Evolutionary conservation across 176 grass and related monocot species (phyloP).

Genomic region (Cymbopogon citratus): DNA sequence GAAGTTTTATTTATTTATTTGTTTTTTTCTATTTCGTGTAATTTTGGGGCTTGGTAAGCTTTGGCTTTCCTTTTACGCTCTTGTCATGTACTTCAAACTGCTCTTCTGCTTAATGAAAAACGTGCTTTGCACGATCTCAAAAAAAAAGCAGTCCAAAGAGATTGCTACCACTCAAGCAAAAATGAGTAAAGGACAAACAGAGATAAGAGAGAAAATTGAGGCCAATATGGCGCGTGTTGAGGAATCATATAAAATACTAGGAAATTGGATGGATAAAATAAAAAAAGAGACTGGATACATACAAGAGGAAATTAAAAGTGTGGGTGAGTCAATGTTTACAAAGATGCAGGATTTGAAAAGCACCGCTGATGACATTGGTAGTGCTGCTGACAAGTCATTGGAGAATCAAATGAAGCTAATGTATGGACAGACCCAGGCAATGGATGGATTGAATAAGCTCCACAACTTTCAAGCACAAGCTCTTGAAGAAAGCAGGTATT

Average conservation of each 20-base stretch:
- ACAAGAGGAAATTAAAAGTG: slow-evolving; percentile 45
- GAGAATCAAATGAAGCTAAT: slow-evolving; percentile 73
- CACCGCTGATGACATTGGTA: slow-evolving; percentile 54
- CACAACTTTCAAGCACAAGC: slow-evolving; percentile 54
- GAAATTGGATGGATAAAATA: slow-evolving; percentile 56
- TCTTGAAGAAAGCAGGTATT: slow-evolving; percentile 87
- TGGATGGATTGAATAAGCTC: slow-evolving; percentile 29
- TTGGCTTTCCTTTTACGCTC: too few species aligned
- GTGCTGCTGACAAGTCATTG: slow-evolving; percentile 40
- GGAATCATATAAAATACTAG: slow-evolving; percentile 55
- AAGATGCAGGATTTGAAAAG: slow-evolving; percentile 62
- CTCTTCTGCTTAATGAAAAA: too few species aligned
- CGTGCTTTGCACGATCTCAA: too few species aligned
- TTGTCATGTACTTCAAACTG: too few species aligned
- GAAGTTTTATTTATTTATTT: too few species aligned
- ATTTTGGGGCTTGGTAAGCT: too few species aligned
- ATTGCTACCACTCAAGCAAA: slow-evolving; percentile 21
- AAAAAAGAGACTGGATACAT: slow-evolving; percentile 46
- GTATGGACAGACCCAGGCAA: slow-evolving; percentile 48
- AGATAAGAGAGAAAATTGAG: slow-evolving; percentile 59
- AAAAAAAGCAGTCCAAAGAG: slow-evolving; percentile 56
- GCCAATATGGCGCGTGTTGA: slow-evolving; percentile 44
- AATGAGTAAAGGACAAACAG: slow-evolving; percentile 50
- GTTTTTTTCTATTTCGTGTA: too few species aligned
- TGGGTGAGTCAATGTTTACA: slow-evolving; percentile 54